Base-by-base conservation (phyloP, 495 filamentous ascomycete genomes). In the Aspergillus cristatus region DNA sequence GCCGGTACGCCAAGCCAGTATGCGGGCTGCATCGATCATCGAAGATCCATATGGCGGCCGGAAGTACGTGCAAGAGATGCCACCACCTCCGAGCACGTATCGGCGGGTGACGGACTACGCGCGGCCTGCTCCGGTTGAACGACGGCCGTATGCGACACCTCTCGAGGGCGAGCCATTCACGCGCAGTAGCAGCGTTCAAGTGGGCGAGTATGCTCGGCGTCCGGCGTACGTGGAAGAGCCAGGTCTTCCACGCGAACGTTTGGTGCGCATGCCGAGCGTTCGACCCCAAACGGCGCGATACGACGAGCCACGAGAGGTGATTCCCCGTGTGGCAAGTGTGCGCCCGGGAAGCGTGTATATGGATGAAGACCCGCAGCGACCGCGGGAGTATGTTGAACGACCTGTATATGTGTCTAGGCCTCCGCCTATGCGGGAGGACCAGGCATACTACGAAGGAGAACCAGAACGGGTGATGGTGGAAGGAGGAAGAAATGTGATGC, bases 241-340 rank as follows among this genome's bases (percentile, higher is more conserved):
- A 11, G 65, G 70, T 20, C 28, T 60, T 5, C 58, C 73, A 10
- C 63, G 68, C 13, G 74, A 79, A 26, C 71, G 74, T 35, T 51
- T 75, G n/a, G 47, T 77, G 16, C 62, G 77, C 38, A 62, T 74
- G 18, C 45, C 69, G 7, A 82, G 77, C 52, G 72, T 78, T 14
- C 71, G 75, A 35, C 78, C 78, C 2, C 64, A 66, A 30, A 47
- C 58, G 20, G 41, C 65, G 18, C 71, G 73, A 25, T 81, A 82
- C 45, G 75, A 81, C 41, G 51, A 67, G 22, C 61, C 59, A 14
- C 62, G 58, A 41, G 67, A 70, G 36, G 53, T 63, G 14, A 43
- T 65, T 28, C 54, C 70, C 38, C 66, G 74, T 20, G 65, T 73
- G 35, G 65, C 63, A 15, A 75, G 71, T 37, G 59, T 73, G 25